Base-by-base conservation (phyloP, 352 stramenopile genomes). In the Phytophthora pistaciae region DNA sequence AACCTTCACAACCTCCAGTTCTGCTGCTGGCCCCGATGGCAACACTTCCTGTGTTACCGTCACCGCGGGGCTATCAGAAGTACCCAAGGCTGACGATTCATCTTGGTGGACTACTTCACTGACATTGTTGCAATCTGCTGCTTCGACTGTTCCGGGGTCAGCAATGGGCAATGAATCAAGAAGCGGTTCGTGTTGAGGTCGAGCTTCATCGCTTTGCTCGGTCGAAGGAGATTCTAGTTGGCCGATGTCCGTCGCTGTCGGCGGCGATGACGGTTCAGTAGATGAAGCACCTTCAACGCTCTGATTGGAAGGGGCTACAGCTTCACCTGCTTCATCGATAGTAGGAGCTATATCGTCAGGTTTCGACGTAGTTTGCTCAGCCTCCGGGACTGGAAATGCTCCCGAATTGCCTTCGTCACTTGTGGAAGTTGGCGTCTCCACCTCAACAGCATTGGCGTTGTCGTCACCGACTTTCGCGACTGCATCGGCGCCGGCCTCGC, bases 401-500 rank as follows among this genome's bases (percentile, higher is more conserved):
- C 25, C n/a, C n/a, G 46, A 53, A 27, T 56, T 36, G 49, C 21
- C 49, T 21, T 20, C 33, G 21, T 16, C n/a, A 16, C n/a, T 48
- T 11, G 11, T 13, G 21, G 8, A 8, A 63, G 27, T 27, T 14
- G 16, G 11, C 16, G 5, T 18, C 14, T 57, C 50, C 5, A 60
- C 27, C 27, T 72, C 31, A 27, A 25, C 25, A 20, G 58, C 42
- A 25, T 33, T 21, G 36, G 18, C 44, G 29, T 31, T 63, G 13
- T 64, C 52, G 21, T n/a, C 23, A 20, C 16, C 13, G n/a, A 16
- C 13, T 21, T 73, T 55, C 23, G 21, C 44, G 29, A 40, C 57
- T 52, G 7, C 55, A 56, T 68, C 49, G 23, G 18, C 13, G 11
- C 46, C 13, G 8, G 44, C 36, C 10, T 68, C 60, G 55, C 54